Evolutionary conservation across 1,139 yeast genomes (phyloP), one percentile per base, ranked within the genome.

Genomic region (Candida glucosophila): DNA sequence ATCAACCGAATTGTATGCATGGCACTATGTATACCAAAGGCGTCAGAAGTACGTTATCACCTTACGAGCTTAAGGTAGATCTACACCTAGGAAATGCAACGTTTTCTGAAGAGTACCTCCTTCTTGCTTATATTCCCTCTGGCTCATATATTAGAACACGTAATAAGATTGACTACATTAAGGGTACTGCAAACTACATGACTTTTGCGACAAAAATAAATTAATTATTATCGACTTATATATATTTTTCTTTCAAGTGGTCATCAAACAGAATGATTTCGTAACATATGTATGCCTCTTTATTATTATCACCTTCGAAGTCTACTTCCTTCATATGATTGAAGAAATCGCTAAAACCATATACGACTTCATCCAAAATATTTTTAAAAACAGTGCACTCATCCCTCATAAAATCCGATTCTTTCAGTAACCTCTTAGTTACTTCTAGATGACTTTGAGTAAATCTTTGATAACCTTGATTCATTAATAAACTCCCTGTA

Each of bases 241-340:
- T 8, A n/a, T n/a, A n/a, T n/a, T n/a, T n/a, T n/a, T 28, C 30
- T 22, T 29, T 33, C 19, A 33, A 29, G 21, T 33, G 34, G 20
- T 31, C 31, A 22, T 33, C 36, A 25, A 33, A 27, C 19, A 30
- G 33, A 11, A 33, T 26, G 17, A 33, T 30, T 20, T 33, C 34
- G 24, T 31, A 33, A 12, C 15, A 16, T 16, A 30, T 30, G 5
- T 22, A 7, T 23, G 10, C 25, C 10, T 13, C 14, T 14, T 22
- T 20, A 18, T 28, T 25, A 14, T 25, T 19, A n/a, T 17, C 21
- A 9, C 23, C 20, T 5, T 20, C 26, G 12, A 17, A 14, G 12
- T 20, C 14, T 6, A 23, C 14, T 7, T 19, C 23, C 19, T 22
- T 27, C 22, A 29, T 30, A n/a, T 23, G 25, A 3, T 27, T 21